phyloP scores from a whole-genome alignment of 306 rosid genomes.

The Ziziphus jujuba region DNA sequence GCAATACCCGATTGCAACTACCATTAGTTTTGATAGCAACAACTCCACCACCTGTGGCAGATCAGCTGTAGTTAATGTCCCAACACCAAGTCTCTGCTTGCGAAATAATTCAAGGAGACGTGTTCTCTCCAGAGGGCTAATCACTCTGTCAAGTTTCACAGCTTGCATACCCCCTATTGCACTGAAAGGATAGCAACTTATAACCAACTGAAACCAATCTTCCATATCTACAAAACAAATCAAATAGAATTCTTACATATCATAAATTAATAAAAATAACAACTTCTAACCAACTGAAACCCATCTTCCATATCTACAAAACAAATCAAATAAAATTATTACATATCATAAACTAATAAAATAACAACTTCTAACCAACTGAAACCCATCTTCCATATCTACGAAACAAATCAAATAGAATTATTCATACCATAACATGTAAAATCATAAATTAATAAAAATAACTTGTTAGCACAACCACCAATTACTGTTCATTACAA shows the following conservation, averaged over 20 bases:
- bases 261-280: constrained; percentile 42
- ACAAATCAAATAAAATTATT: constrained; percentile 19
- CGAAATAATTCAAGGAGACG: constrained; percentile 68
- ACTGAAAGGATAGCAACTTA: constrained; percentile 80
- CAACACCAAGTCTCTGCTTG: constrained; percentile 71
- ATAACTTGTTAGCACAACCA: constrained; percentile 1
- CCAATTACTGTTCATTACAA: constrained; percentile 9
- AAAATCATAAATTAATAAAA: not conserved
- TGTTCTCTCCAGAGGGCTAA: constrained; percentile 56
- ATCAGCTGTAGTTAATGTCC: constrained; percentile 51
- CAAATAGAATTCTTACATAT: constrained; percentile 14
- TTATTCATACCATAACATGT: too few species aligned
- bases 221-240: constrained; percentile 68
- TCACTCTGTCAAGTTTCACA: constrained; percentile 56
- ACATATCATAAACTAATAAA: constrained; percentile 21
- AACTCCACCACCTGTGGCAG: constrained; percentile 71
- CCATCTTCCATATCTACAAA: constrained; percentile 85
- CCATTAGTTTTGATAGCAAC: constrained; percentile 75
- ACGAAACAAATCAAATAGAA: constrained; percentile 31
- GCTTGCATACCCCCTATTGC: constrained; percentile 46
- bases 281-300: constrained; percentile 75
- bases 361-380: constrained; percentile 77
- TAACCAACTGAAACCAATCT: constrained; percentile 80
- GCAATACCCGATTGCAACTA: constrained; percentile 86
- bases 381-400: constrained; percentile 91